Percentiles rank a stretch among this genome's conserved stretches.
These are phyloP conservation scores for Dactylellina haptotyla DNA, from an alignment of 2,329 filamentous ascomycete genomes.

Conservation along the genomic window DNA sequence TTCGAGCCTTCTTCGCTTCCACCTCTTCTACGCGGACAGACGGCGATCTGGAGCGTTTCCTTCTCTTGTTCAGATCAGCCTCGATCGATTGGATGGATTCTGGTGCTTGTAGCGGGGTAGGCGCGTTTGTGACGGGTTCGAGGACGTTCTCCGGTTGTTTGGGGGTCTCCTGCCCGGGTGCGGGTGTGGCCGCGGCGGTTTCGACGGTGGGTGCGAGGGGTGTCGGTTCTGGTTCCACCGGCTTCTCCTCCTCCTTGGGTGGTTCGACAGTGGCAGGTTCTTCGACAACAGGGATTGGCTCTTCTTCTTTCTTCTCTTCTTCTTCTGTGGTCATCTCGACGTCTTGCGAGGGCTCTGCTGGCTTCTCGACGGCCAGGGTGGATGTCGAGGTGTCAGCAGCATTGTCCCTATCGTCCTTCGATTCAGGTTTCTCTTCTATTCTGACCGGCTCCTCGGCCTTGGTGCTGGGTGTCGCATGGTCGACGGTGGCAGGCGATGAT, in stretches of 20 bases:
- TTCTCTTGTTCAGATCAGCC: slow-evolving; percentile 35
- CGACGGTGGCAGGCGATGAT: slow-evolving; percentile 13
- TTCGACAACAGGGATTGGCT: not conserved
- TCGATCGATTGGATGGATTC: slow-evolving; percentile 43
- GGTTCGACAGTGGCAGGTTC: slow-evolving; percentile 8
- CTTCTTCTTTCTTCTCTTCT: slow-evolving; percentile 21
- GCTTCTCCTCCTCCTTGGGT: slow-evolving; percentile 53
- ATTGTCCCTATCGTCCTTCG: slow-evolving; percentile 34
- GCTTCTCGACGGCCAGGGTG: slow-evolving; percentile 23
- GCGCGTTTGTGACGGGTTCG: slow-evolving; percentile 49
- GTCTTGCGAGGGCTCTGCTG: slow-evolving; percentile 18
- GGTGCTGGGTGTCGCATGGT: slow-evolving; percentile 14
- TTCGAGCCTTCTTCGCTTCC: slow-evolving; percentile 48
- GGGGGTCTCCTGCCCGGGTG: slow-evolving; percentile 23
- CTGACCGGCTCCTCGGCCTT: slow-evolving; percentile 16
- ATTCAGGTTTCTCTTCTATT: slow-evolving; percentile 16
- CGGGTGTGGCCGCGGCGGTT: slow-evolving; percentile 35
- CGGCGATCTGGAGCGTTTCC: slow-evolving; percentile 45
- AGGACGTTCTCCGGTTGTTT: slow-evolving; percentile 55
- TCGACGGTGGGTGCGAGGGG: slow-evolving; percentile 19
- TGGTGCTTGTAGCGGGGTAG: slow-evolving; percentile 41
- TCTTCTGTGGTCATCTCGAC: slow-evolving; percentile 8
- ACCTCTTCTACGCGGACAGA: slow-evolving; percentile 40
- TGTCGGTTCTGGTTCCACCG: slow-evolving; percentile 39
- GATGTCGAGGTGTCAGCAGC: slow-evolving; percentile 14